These are phyloP conservation scores for Fusarium cicatricum DNA, from an alignment of 2,329 filamentous ascomycete species.

Conservation along the genomic window DNA sequence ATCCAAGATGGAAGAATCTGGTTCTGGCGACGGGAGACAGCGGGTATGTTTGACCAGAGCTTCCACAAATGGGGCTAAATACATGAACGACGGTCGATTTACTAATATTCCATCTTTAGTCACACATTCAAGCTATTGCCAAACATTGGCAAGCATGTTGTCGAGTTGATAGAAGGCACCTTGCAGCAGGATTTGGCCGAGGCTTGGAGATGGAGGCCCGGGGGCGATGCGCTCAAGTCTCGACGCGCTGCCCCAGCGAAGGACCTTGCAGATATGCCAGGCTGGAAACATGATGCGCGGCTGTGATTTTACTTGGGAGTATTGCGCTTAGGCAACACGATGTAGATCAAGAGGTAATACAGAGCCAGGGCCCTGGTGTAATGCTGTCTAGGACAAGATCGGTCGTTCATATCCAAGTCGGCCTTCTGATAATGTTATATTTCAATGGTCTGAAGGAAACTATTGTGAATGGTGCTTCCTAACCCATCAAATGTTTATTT, in stretches of 20 bases:
- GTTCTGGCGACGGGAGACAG: conserved; percentile 12
- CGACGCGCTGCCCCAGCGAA: conserved; percentile 8
- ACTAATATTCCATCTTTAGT: neutral
- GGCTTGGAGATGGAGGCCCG: conserved; percentile 11
- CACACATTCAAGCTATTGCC: conserved; percentile 8
- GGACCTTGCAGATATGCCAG: conserved; percentile 8
- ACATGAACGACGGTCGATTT: too few relatives aligned
- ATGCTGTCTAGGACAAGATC: too few relatives aligned
- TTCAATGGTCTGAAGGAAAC: too few relatives aligned
- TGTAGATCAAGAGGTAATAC: too few relatives aligned
- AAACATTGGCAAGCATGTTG: conserved; percentile 13
- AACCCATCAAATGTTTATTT: too few relatives aligned
- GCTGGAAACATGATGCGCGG: conserved; percentile 6
- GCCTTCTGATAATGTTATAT: too few relatives aligned
- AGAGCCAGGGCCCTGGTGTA: too few relatives aligned
- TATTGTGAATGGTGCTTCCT: too few relatives aligned
- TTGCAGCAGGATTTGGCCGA: neutral
- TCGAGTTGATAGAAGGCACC: conserved; percentile 8
- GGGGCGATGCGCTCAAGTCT: conserved; percentile 12
- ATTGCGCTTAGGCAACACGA: too few relatives aligned
- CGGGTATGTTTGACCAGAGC: conserved; percentile 3
- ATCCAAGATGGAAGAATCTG: conserved; percentile 13
- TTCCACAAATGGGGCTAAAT: too few relatives aligned
- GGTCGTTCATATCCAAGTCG: too few relatives aligned
- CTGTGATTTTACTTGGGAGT: too few relatives aligned